A percentile compares a stretch with the other conserved stretches of the same genome.
phyloP scores from a whole-genome alignment of 306 rosid species.

The Prunus padus region DNA sequence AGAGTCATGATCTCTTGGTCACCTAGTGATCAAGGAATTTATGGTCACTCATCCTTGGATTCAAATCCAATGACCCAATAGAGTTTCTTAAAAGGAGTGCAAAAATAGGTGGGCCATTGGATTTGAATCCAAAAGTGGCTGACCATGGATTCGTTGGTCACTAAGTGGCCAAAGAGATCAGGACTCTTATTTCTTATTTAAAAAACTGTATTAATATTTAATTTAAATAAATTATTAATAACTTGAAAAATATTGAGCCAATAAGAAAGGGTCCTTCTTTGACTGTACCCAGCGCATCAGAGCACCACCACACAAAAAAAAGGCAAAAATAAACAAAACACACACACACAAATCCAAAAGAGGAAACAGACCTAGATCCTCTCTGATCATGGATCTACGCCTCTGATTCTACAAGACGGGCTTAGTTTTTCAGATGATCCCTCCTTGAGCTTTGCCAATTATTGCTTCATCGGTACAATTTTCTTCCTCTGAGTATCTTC shows the following conservation, averaged over 20 bases:
- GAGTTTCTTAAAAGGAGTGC: too few species aligned
- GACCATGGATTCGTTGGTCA: too few species aligned
- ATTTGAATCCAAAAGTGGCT: too few species aligned
- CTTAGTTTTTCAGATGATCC: constrained; percentile 10
- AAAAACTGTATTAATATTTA: neutral
- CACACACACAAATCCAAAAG: constrained; percentile 37
- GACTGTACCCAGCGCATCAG: constrained; percentile 87
- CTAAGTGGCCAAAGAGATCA: too few species aligned
- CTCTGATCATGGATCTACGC: constrained; percentile 44
- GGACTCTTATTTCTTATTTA: neutral
- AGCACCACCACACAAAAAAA: constrained; percentile 48
- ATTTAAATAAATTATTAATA: neutral
- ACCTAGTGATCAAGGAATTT: too few species aligned
- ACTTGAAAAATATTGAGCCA: neutral
- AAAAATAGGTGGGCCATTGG: too few species aligned
- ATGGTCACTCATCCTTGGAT: too few species aligned
- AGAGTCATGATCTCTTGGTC: too few species aligned
- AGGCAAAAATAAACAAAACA: constrained; percentile 28
- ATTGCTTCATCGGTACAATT: constrained; percentile 31
- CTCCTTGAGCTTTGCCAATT: constrained; percentile 30
- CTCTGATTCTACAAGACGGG: constrained; percentile 24
- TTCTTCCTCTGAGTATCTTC: constrained; percentile 13
- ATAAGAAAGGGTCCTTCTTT: constrained; percentile 46
- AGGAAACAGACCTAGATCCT: constrained; percentile 17
- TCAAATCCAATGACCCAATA: too few species aligned